phyloP scores from a whole-genome alignment of 83 land plant species.

The Picea engelmannii region DNA sequence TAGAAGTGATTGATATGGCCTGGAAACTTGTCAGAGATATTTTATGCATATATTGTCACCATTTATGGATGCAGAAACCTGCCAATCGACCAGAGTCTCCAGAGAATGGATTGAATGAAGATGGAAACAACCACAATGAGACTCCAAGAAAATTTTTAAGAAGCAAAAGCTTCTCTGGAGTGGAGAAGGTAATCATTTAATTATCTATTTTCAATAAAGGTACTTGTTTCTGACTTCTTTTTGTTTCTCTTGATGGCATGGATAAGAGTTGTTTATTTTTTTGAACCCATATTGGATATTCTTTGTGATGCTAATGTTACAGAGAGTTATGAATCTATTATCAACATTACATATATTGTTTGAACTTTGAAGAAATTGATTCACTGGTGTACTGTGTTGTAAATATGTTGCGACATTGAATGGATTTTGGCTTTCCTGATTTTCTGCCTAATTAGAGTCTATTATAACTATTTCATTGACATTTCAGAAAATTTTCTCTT shows the following conservation, averaged over 20 bases:
- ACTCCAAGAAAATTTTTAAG: conserved; percentile 29
- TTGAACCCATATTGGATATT: background rate
- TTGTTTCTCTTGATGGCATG: background rate
- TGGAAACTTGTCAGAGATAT: background rate
- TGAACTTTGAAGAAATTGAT: background rate
- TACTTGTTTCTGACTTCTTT: background rate
- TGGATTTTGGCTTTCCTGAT: background rate
- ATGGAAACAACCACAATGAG: conserved; percentile 14
- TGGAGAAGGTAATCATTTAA: conserved; percentile 38
- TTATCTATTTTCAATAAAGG: background rate
- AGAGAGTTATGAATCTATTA: background rate
- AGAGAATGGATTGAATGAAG: background rate
- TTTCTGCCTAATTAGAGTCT: background rate
- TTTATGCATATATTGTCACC: background rate
- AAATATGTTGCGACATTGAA: background rate
- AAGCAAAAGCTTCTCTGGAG: conserved; percentile 37
- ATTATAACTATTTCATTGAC: background rate
- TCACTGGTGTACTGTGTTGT: too few relatives aligned
- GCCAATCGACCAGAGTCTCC: background rate
- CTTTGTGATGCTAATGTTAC: background rate
- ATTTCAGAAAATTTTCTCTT: background rate
- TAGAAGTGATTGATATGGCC: background rate
- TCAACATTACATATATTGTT: background rate
- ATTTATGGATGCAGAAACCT: background rate
- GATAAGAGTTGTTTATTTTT: background rate